A percentile compares a stretch with the other conserved stretches of the same genome.
These are phyloP conservation scores for Dioszegia aurantiaca DNA, from an alignment of 768 basidiomycete genomes.

Conservation along the genomic window DNA sequence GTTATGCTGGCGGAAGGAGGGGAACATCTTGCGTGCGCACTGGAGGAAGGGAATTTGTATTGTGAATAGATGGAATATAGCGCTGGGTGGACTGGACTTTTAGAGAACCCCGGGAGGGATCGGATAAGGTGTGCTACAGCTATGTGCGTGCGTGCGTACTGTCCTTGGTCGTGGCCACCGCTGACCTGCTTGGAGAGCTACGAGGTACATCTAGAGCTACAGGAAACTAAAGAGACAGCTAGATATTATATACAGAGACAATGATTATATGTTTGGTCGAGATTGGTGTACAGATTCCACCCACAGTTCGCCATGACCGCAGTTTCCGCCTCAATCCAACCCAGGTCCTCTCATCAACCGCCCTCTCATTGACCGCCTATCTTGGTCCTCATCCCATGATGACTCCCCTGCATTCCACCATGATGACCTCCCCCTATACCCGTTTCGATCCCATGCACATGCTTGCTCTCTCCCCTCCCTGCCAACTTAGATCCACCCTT, in stretches of 20 bases:
- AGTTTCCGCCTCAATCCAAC: neutral
- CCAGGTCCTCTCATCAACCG: no score
- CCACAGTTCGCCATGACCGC: no score
- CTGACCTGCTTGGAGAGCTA: no score
- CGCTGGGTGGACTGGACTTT: neutral
- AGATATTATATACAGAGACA: neutral
- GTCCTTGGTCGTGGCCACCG: no score
- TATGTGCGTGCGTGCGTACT: no score
- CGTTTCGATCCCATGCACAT: slow-evolving; percentile 4
- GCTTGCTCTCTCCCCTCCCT: neutral
- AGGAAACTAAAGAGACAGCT: neutral
- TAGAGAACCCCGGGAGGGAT: neutral
- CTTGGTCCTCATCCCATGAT: neutral
- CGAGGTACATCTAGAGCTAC: neutral
- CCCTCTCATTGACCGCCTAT: neutral
- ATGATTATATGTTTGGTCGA: slow-evolving; percentile 1
- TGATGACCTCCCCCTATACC: slow-evolving; percentile 11
- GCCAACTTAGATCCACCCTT: neutral
- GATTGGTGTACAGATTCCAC: no score
- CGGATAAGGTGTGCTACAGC: neutral
- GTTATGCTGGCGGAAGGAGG: neutral
- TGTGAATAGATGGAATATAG: neutral
- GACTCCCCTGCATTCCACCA: slow-evolving; percentile 3
- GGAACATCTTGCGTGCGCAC: neutral
- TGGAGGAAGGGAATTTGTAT: neutral